These are phyloP conservation scores for Acacia melanoxylon DNA, from an alignment of 306 rosid genomes.

Conservation along the genomic window DNA sequence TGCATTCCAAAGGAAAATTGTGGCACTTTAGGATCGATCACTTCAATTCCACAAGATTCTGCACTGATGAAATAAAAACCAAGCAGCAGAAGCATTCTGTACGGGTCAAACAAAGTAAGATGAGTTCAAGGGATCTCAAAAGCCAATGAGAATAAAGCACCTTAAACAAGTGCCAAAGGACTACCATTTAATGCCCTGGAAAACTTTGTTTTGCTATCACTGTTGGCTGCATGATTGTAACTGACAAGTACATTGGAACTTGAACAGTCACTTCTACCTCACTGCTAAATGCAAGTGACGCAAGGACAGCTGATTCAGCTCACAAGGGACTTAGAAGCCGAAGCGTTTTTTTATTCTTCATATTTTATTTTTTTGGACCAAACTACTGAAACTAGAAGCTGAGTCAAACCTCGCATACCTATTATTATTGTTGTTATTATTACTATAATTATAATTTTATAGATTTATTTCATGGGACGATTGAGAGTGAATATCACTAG, in stretches of 20 bases:
- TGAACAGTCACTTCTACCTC: background rate
- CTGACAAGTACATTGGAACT: background rate
- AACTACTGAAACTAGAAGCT: background rate
- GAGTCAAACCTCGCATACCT: background rate
- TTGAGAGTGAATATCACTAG: background rate
- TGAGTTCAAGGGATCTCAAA: background rate
- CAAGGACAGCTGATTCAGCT: background rate
- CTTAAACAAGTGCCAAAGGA: background rate
- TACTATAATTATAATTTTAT: background rate
- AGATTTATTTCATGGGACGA: background rate
- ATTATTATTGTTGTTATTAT: background rate
- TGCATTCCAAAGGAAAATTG: constrained; percentile 71
- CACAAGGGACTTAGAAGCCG: background rate
- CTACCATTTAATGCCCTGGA: background rate
- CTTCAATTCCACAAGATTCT: constrained; percentile 60
- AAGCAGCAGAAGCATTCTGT: constrained; percentile 29
- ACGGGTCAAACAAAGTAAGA: background rate
- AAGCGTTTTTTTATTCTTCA: background rate
- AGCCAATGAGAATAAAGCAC: constrained; percentile 6
- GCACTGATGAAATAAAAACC: constrained; percentile 38
- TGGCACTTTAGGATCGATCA: constrained; percentile 77
- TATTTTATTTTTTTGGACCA: background rate
- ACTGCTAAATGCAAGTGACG: background rate
- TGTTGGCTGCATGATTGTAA: constrained; percentile 1
- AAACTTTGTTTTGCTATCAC: background rate